These are phyloP conservation scores for Aspergillus sp. DNA, from an alignment of 2,329 filamentous ascomycete genomes.

Conservation along the genomic window DNA sequence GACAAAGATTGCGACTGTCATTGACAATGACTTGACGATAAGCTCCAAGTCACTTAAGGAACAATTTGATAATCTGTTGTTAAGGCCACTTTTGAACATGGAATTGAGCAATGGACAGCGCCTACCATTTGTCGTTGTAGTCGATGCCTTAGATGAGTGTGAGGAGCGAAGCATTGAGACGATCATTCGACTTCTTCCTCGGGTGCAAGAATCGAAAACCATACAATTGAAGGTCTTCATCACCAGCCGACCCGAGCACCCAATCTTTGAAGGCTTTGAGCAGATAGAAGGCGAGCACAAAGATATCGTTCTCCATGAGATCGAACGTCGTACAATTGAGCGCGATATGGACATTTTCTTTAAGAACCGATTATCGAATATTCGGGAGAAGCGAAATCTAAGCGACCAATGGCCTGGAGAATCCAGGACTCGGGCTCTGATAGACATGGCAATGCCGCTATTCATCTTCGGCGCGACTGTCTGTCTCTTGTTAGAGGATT, in stretches of 20 bases:
- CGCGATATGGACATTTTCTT: slow-evolving; percentile 26
- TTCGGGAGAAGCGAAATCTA: slow-evolving; percentile 6
- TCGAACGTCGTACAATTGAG: slow-evolving; percentile 21
- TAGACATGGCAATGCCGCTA: slow-evolving; percentile 7
- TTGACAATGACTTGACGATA: not conserved
- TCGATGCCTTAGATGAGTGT: slow-evolving; percentile 32
- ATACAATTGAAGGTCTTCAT: slow-evolving; percentile 25
- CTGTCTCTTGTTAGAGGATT: slow-evolving; percentile 5
- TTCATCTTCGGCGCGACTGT: slow-evolving; percentile 13
- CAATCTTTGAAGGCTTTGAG: slow-evolving; percentile 24
- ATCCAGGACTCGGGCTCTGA: not conserved
- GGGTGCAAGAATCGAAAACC: not conserved
- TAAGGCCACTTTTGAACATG: slow-evolving; percentile 20
- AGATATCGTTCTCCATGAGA: slow-evolving; percentile 23
- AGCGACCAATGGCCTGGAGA: slow-evolving; percentile 10
- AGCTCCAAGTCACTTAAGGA: too few species aligned
- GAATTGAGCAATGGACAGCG: not conserved
- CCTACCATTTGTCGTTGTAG: slow-evolving; percentile 18
- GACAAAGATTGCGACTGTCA: slow-evolving; percentile 16
- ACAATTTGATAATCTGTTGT: slow-evolving; percentile 31
- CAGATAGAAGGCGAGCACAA: slow-evolving; percentile 21
- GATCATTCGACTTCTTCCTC: slow-evolving; percentile 22
- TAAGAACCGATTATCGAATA: slow-evolving; percentile 12
- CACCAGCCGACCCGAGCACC: slow-evolving; percentile 30
- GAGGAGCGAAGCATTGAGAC: slow-evolving; percentile 8